These are phyloP conservation scores for Ustilago vetiveriae DNA, from an alignment of 1,284 basidiomycete genomes.

Conservation along the genomic window DNA sequence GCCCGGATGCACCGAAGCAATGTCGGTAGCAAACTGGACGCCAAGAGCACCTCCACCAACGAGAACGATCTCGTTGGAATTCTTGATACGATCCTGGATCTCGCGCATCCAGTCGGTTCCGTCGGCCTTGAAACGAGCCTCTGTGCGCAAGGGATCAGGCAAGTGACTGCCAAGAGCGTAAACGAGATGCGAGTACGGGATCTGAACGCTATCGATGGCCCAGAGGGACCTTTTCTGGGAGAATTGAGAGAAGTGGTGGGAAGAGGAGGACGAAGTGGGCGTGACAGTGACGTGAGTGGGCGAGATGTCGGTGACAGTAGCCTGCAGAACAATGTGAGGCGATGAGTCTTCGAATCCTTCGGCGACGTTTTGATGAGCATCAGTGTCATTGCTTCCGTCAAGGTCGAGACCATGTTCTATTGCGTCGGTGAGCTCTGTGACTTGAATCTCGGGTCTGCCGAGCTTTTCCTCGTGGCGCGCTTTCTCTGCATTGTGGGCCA, in stretches of 20 bases:
- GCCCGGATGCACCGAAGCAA: conserved; percentile 51
- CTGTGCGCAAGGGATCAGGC: conserved; percentile 64
- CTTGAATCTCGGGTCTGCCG: conserved; percentile 50
- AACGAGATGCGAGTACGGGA: conserved; percentile 65
- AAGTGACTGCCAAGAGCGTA: conserved; percentile 66
- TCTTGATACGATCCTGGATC: conserved; percentile 53
- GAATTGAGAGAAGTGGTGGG: conserved; percentile 34
- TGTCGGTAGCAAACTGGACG: conserved; percentile 64
- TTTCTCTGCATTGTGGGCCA: conserved; percentile 23
- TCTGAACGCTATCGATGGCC: conserved; percentile 61
- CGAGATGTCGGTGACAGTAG: conserved; percentile 57
- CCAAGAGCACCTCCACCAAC: conserved; percentile 66
- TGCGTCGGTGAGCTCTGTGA: conserved; percentile 40
- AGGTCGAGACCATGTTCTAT: conserved; percentile 39
- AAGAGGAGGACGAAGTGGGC: conserved; percentile 28
- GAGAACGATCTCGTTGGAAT: conserved; percentile 58
- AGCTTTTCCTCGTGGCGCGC: conserved; percentile 45
- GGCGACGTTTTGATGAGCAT: conserved; percentile 27
- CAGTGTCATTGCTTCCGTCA: conserved; percentile 17
- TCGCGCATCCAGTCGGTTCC: conserved; percentile 61
- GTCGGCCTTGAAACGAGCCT: conserved; percentile 56
- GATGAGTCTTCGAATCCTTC: conserved; percentile 49
- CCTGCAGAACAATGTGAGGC: conserved; percentile 63
- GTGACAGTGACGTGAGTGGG: conserved; percentile 58
- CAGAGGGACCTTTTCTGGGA: conserved; percentile 55